Conservation (phyloP, 2,329 filamentous ascomycete species). For the Aspergillus felis region DNA sequence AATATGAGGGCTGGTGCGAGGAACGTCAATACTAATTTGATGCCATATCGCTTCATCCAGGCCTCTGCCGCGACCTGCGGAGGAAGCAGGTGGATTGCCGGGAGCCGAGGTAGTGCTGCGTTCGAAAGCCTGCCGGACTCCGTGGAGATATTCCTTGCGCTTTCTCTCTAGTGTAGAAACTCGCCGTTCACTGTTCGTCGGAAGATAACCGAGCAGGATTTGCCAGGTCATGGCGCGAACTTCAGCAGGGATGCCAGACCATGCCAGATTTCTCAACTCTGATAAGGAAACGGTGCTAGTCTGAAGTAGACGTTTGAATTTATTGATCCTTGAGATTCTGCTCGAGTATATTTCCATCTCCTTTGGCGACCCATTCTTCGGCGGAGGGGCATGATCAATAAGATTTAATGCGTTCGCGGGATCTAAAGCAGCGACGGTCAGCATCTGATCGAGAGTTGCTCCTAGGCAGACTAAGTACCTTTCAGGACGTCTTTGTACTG, state of each 20-base stretch:
- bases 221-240: constrained; percentile 99
- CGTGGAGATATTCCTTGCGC: constrained; percentile 92
- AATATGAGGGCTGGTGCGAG: constrained; percentile 91
- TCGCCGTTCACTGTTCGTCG: constrained; percentile 90
- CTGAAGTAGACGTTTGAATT: constrained; percentile 95
- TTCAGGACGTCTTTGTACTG: constrained; percentile 95
- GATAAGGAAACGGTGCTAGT: constrained; percentile 81
- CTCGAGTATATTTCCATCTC: constrained; percentile 83
- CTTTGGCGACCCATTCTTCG: constrained; percentile 71
- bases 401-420: constrained; percentile 93
- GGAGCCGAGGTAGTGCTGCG: constrained; percentile 45
- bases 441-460: background rate
- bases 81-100: constrained; percentile 39
- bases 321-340: constrained; percentile 90
- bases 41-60: constrained; percentile 98
- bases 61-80: constrained; percentile 61
- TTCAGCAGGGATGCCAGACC: constrained; percentile 92
- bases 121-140: constrained; percentile 67
- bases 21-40: constrained; percentile 97
- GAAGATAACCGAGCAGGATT: constrained; percentile 87
- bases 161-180: constrained; percentile 89
- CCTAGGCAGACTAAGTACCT: constrained; percentile 42
- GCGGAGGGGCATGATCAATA: constrained; percentile 77
- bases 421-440: constrained; percentile 35
- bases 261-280: constrained; percentile 80